Evolutionary conservation across 2,329 filamentous ascomycete species (phyloP).

Genomic region (Fusarium goolgardi): DNA sequence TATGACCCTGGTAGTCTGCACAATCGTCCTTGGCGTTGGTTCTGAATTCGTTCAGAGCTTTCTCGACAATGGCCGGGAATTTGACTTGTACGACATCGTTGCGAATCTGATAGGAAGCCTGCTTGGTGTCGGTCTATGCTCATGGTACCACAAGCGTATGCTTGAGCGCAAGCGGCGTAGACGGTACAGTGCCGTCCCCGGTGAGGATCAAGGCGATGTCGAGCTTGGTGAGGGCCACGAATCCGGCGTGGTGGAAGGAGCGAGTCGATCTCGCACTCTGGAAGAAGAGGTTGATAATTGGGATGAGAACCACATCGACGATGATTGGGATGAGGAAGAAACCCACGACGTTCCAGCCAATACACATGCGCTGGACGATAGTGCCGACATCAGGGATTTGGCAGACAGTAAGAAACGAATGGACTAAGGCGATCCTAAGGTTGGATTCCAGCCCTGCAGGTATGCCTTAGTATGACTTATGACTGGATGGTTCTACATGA

Average conservation of each 20-base stretch:
- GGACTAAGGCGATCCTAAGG: slow-evolving; percentile 42
- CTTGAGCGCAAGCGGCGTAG: slow-evolving; percentile 83
- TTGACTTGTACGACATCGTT: slow-evolving; percentile 85
- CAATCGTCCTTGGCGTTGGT: slow-evolving; percentile 74
- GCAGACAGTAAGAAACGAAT: slow-evolving; percentile 51
- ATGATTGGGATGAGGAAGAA: slow-evolving; percentile 68
- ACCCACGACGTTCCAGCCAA: slow-evolving; percentile 41
- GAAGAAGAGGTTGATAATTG: slow-evolving; percentile 92
- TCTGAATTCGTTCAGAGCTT: slow-evolving; percentile 81
- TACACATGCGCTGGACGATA: slow-evolving; percentile 35
- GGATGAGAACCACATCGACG: slow-evolving; percentile 82
- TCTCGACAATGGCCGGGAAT: slow-evolving; percentile 76
- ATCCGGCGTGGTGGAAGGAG: slow-evolving; percentile 66
- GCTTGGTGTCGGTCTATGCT: slow-evolving; percentile 77
- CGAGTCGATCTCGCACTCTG: slow-evolving; percentile 57
- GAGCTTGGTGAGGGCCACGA: slow-evolving; percentile 82
- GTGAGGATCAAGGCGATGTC: slow-evolving; percentile 73
- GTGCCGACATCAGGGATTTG: slow-evolving; percentile 44
- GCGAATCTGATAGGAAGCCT: slow-evolving; percentile 87
- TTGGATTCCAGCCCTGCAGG: background rate
- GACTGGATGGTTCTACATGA: slow-evolving; percentile 27
- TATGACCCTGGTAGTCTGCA: slow-evolving; percentile 84
- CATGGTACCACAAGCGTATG: slow-evolving; percentile 97
- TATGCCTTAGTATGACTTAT: slow-evolving; percentile 7
- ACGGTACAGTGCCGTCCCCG: slow-evolving; percentile 76